Evolutionary conservation across 208 protist genomes (phyloP), one percentile per base, ranked within the genome.

Genomic region (Paratrypanosoma confusum): DNA sequence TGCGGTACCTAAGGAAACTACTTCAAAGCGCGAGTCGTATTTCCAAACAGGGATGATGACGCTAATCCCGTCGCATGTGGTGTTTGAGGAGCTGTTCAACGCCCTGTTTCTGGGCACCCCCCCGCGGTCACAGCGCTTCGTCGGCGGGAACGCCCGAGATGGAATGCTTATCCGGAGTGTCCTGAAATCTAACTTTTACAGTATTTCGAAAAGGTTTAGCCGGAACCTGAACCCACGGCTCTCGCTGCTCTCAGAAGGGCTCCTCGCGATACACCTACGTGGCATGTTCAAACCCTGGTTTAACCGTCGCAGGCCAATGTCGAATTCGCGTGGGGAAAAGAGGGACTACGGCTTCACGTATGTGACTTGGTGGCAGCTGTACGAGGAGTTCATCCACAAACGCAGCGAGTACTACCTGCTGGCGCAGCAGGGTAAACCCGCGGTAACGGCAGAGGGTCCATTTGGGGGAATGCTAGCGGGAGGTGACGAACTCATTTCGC

Each of bases 11-110:
- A n/a, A n/a, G n/a, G n/a, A n/a, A n/a, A n/a, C n/a, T n/a, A n/a
- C n/a, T n/a, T n/a, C n/a, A n/a, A n/a, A n/a, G n/a, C 20, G 24
- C 10, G 22, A 44, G 8, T 11, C 4, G 13, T 69, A 69, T 41
- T 69, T 69, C 33, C 56, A 63, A 27, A 69, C 61, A 3, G 61
- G 61, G 13, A 60, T 69, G 56, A 51, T 69, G 28, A 39, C 60
- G n/a, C 33, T 65, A 11, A 44, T 43, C 6, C 61, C 61, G 10
- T 37, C 48, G 3, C 7, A n/a, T 4, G 37, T 21, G 2, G 37
- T 63, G 29, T 55, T 54, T 29, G 28, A 41, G n/a, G 36, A 39
- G 17, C 39, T 67, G 2, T 63, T 40, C 24, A 24, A 35, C 18
- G 11, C 3, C 3, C 44, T 63, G 24, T 24, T 38, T 20, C 11